Base-by-base conservation (phyloP, 768 basidiomycete species). In the Hydnomerulius pinastri region DNA sequence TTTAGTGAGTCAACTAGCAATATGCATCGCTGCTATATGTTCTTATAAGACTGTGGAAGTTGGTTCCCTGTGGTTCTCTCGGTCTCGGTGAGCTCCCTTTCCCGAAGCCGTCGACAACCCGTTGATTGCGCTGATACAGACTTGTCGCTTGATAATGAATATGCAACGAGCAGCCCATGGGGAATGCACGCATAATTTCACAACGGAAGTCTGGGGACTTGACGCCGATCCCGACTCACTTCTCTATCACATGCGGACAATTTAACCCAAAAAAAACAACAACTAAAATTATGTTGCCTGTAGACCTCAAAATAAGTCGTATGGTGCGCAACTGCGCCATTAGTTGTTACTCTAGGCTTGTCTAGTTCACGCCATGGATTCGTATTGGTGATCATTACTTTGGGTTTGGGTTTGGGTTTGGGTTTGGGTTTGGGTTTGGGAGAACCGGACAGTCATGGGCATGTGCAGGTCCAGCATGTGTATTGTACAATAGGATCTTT, bases 41-140 rank as follows among this genome's bases (percentile, higher is more conserved):
- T n/a, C 44, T 46, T 7, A 46, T 30, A 13, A 6, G 3, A 56
- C 8, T 33, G 12, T 4, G 43, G 38, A 8, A 55, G 63, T 30
- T 64, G 58, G 51, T 36, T 66, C n/a, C 58, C 64, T 3, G 40
- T 53, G 46, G 28, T 49, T 4, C 36, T 30, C 23, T 63, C 53
- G 10, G 13, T 66, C 20, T 52, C 53, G 2, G 63, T 64, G 33
- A 18, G 64, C 57, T 2, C 21, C 13, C 10, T 15, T 15, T 35
- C 3, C 4, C 11, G 9, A 8, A n/a, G n/a, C 32, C 11, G 13
- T 21, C n/a, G 6, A 20, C 13, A 8, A 4, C 6, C 23, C 15
- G 23, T 17, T 47, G 38, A 45, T 20, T 1, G 11, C 13, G 20
- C 6, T 27, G 15, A 11, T 45, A 12, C 5, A 64, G 62, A 55